Evolutionary conservation across 2,329 filamentous ascomycete species (phyloP).

Genomic region (Alternaria consortialis): DNA sequence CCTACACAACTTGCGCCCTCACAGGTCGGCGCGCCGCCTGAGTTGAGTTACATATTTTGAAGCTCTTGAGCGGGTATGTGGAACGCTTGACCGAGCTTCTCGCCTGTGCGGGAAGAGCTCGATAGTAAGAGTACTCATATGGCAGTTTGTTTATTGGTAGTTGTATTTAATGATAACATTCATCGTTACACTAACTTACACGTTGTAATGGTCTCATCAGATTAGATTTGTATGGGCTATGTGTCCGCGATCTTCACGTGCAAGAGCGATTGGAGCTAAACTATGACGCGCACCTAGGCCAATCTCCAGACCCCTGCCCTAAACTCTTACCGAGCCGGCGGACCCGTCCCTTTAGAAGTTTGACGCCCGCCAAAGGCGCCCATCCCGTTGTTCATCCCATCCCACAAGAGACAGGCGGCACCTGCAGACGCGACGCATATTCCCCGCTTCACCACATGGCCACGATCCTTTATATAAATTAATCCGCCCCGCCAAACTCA

Average conservation of each 20-base stretch:
- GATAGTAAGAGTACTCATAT: background rate
- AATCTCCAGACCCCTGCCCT: slow-evolving; percentile 14
- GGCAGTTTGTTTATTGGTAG: background rate
- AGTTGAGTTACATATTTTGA: background rate
- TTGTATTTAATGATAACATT: slow-evolving; percentile 3
- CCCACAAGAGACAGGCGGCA: slow-evolving; percentile 24
- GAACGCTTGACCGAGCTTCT: background rate
- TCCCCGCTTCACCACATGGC: slow-evolving; percentile 28
- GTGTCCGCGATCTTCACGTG: slow-evolving; percentile 18
- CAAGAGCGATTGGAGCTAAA: slow-evolving; percentile 16
- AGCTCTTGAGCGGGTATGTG: background rate
- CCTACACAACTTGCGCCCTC: background rate
- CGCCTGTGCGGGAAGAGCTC: background rate
- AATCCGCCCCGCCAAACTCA: slow-evolving; percentile 36
- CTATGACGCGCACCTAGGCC: slow-evolving; percentile 15
- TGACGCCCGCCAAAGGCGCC: slow-evolving; percentile 18
- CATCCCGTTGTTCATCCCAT: slow-evolving; percentile 21
- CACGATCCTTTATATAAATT: slow-evolving; percentile 35
- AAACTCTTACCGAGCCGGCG: slow-evolving; percentile 24
- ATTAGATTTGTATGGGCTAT: background rate
- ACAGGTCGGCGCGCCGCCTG: background rate
- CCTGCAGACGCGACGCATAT: slow-evolving; percentile 16
- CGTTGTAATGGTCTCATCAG: background rate
- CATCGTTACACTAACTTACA: background rate
- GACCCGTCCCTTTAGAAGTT: slow-evolving; percentile 28